Evolutionary conservation across 78 protist species (phyloP).

Genomic region (Planoprotostelium fungivorum): DNA sequence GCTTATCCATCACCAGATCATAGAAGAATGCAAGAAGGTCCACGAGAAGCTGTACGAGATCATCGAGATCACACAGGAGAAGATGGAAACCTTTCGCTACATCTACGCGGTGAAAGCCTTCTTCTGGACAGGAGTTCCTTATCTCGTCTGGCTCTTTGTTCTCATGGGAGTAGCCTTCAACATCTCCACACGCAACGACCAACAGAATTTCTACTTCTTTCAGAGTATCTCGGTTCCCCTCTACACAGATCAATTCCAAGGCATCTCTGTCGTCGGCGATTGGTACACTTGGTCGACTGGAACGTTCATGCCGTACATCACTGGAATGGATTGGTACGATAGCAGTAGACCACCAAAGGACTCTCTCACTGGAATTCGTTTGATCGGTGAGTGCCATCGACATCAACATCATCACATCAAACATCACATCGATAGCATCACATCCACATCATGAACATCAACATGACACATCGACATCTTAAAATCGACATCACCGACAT

Average conservation of each 20-base stretch:
- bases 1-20: too few relatives aligned
- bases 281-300: background rate
- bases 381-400: background rate
- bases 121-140: background rate
- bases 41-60: too few relatives aligned
- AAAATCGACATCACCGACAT: too few relatives aligned
- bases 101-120: background rate
- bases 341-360: background rate
- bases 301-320: background rate
- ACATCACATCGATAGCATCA: too few relatives aligned
- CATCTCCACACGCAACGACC: background rate
- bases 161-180: background rate
- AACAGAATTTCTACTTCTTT: background rate
- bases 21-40: too few relatives aligned
- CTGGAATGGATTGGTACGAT: background rate
- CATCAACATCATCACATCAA: background rate
- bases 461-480: too few relatives aligned
- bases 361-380: background rate
- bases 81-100: background rate
- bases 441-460: too few relatives aligned
- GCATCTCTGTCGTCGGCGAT: background rate
- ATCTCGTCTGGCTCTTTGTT: background rate
- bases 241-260: background rate
- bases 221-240: background rate
- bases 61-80: too few relatives aligned